Conservation (phyloP, 2,329 filamentous ascomycete genomes). For the Paraphaeosphaeria sporulosa region DNA sequence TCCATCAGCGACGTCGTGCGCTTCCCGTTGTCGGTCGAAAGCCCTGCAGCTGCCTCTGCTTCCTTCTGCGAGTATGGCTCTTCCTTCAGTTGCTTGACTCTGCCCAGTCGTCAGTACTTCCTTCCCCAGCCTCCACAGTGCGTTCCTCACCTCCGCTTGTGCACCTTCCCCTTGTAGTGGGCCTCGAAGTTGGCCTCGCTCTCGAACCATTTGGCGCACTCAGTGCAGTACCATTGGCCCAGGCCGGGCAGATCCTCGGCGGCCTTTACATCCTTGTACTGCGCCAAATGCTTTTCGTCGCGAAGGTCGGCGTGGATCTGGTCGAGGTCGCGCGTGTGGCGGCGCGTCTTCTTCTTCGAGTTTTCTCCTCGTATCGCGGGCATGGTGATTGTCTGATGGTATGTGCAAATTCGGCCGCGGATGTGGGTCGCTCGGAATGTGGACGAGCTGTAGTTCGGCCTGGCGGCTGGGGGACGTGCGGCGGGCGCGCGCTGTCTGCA, state of each 20-base stretch:
- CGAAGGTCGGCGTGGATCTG: slow-evolving; percentile 86
- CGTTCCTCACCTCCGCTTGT: slow-evolving; percentile 80
- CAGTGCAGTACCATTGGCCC: slow-evolving; percentile 84
- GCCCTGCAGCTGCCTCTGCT: slow-evolving; percentile 80
- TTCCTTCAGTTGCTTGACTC: slow-evolving; percentile 81
- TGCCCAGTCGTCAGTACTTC: slow-evolving; percentile 48
- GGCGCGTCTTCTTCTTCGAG: slow-evolving; percentile 58
- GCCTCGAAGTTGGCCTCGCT: slow-evolving; percentile 76
- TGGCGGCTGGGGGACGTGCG: slow-evolving; percentile 25
- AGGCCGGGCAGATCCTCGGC: slow-evolving; percentile 87
- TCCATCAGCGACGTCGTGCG: slow-evolving; percentile 45
- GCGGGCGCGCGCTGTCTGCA: slow-evolving; percentile 35
- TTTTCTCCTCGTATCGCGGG: slow-evolving; percentile 59
- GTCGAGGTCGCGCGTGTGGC: slow-evolving; percentile 79
- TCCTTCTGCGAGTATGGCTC: slow-evolving; percentile 87
- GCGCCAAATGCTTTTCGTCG: slow-evolving; percentile 78
- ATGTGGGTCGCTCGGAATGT: slow-evolving; percentile 26
- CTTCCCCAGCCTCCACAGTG: background rate
- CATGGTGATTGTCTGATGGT: slow-evolving; percentile 46
- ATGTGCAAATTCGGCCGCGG: slow-evolving; percentile 25
- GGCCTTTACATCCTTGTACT: slow-evolving; percentile 80
- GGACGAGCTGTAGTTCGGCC: slow-evolving; percentile 21
- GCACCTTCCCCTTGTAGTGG: slow-evolving; percentile 87
- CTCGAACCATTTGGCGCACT: slow-evolving; percentile 98
- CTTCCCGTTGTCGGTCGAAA: slow-evolving; percentile 73